Percentiles rank a stretch among this genome's conserved stretches.
phyloP scores from a whole-genome alignment of 2,329 filamentous ascomycete species.

The Ramichloridium luteum region DNA sequence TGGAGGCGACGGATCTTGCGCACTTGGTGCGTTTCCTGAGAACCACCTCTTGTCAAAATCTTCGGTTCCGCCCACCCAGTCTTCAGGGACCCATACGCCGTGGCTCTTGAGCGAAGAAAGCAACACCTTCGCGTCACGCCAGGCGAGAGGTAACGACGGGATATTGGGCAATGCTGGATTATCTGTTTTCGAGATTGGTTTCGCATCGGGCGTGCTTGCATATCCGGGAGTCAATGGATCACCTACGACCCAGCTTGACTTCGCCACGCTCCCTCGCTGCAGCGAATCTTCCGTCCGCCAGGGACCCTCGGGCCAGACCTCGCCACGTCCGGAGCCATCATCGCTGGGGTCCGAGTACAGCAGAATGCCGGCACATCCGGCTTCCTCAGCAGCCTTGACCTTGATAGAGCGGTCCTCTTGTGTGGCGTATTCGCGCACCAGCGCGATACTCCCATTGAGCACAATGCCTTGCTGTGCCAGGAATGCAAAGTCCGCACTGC shows the following conservation, averaged over 20 bases:
- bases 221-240: constrained; percentile 88
- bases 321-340: constrained; percentile 56
- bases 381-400: constrained; percentile 77
- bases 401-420: constrained; percentile 66
- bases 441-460: constrained; percentile 65
- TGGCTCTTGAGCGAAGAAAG: constrained; percentile 64
- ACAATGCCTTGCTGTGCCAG: constrained; percentile 61
- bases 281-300: constrained; percentile 74
- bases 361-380: constrained; percentile 75
- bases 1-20: constrained; percentile 32
- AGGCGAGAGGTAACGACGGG: constrained; percentile 79
- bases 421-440: constrained; percentile 69
- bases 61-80: constrained; percentile 66
- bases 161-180: constrained; percentile 66
- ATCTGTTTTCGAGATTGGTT: constrained; percentile 56
- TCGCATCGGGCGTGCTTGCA: constrained; percentile 54
- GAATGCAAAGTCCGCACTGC: constrained; percentile 65
- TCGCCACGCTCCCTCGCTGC: constrained; percentile 66
- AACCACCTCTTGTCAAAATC: constrained; percentile 58
- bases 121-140: constrained; percentile 74
- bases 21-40: constrained; percentile 60
- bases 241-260: constrained; percentile 73
- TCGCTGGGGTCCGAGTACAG: constrained; percentile 86
- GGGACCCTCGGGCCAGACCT: constrained; percentile 61
- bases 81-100: constrained; percentile 54